Evolutionary conservation across 1,139 yeast genomes (phyloP).

Genomic region (Pichia sp.): DNA sequence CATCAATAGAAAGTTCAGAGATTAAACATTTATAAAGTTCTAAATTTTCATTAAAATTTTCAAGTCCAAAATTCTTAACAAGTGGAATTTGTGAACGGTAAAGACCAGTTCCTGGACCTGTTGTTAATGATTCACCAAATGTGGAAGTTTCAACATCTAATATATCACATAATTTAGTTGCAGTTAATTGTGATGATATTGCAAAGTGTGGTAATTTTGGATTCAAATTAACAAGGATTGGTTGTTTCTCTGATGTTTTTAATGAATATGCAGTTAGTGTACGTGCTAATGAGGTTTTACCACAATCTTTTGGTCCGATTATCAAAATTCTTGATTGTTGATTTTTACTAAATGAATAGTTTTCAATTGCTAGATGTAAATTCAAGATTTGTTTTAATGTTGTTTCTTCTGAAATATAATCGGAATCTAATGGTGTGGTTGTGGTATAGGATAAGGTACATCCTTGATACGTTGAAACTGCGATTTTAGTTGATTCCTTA

Average conservation of each 20-base stretch:
- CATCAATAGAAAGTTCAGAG: conserved; percentile 11
- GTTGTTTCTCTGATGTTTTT: conserved; percentile 55
- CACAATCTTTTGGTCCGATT: conserved; percentile 65
- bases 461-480: conserved; percentile 56
- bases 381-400: conserved; percentile 37
- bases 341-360: conserved; percentile 23
- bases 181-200: conserved; percentile 80
- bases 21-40: conserved; percentile 32
- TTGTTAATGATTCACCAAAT: conserved; percentile 79
- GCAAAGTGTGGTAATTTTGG: conserved; percentile 75
- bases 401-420: conserved; percentile 66
- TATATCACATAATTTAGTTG: conserved; percentile 28
- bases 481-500: conserved; percentile 50
- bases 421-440: conserved; percentile 31
- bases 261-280: conserved; percentile 65
- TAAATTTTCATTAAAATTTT: conserved; percentile 49
- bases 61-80: conserved; percentile 74
- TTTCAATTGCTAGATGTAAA: conserved; percentile 71
- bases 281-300: conserved; percentile 72
- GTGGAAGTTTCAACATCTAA: conserved; percentile 60
- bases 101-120: conserved; percentile 61
- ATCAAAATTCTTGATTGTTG: conserved; percentile 41
- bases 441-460: conserved; percentile 42
- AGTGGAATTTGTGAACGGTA: conserved; percentile 85
- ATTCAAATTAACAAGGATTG: conserved; percentile 71